These are phyloP conservation scores for Wallacemonas sp. DNA, from an alignment of 208 protist genomes.

Conservation along the genomic window DNA sequence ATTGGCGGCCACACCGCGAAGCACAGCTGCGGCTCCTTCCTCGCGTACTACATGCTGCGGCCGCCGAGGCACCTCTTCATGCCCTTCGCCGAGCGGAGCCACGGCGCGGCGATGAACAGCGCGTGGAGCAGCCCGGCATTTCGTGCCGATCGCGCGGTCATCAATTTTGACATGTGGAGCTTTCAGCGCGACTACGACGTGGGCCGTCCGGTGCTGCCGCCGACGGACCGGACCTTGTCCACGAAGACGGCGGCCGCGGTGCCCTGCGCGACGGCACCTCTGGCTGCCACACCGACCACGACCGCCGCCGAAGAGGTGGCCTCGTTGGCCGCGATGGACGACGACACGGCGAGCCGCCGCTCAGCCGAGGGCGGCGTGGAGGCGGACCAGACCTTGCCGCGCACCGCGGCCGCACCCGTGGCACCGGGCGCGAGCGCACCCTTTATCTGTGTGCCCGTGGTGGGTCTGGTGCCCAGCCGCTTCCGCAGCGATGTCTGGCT, in stretches of 20 bases:
- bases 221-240: slow-evolving; percentile 19
- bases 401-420: not conserved
- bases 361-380: not conserved
- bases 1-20: slow-evolving; percentile 76
- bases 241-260: slow-evolving; percentile 12
- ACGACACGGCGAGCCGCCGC: not conserved
- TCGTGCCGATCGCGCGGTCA: slow-evolving; percentile 54
- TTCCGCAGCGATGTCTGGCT: slow-evolving; percentile 84
- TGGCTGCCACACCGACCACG: not conserved
- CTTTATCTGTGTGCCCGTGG: slow-evolving; percentile 53
- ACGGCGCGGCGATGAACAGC: slow-evolving; percentile 63
- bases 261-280: not conserved
- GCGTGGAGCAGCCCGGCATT: slow-evolving; percentile 72
- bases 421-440: not conserved
- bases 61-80: slow-evolving; percentile 69
- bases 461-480: slow-evolving; percentile 74
- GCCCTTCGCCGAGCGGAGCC: slow-evolving; percentile 45
- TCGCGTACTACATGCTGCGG: slow-evolving; percentile 84
- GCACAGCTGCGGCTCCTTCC: slow-evolving; percentile 83
- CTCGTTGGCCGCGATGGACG: not conserved
- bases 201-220: slow-evolving; percentile 32
- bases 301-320: not conserved
- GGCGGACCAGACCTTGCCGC: not conserved
- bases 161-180: slow-evolving; percentile 74
- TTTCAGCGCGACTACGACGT: slow-evolving; percentile 52